Evolutionary conservation across 345 rosid species (phyloP).

Genomic region (Syzygium aqueum): DNA sequence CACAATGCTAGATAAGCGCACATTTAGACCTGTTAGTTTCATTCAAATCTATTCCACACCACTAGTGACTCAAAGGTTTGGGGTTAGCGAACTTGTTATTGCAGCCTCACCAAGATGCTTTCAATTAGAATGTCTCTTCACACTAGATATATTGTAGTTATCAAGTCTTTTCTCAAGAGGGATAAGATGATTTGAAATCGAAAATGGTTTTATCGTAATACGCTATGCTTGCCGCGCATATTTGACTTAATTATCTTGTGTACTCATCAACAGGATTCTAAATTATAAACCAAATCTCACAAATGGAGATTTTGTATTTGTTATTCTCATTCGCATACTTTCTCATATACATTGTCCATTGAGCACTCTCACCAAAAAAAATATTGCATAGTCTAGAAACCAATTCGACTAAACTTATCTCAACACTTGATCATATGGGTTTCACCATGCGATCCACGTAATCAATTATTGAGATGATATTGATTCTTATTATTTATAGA

Average conservation of each 20-base stretch:
- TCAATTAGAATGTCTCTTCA: background rate
- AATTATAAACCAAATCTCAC: background rate
- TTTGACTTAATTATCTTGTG: background rate
- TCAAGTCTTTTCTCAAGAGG: background rate
- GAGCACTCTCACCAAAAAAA: background rate
- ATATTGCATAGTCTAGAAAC: background rate
- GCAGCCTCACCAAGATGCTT: background rate
- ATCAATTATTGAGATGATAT: background rate
- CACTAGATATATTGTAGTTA: background rate
- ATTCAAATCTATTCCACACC: background rate
- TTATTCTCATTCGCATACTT: background rate
- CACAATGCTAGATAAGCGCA: background rate
- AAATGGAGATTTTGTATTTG: background rate
- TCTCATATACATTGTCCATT: fast-evolving
- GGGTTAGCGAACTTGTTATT: background rate
- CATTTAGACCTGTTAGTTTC: background rate
- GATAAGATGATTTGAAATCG: background rate
- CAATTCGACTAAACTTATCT: background rate
- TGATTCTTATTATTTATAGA: background rate
- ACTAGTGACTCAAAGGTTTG: background rate
- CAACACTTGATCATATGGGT: background rate
- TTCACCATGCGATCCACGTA: background rate
- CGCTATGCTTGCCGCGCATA: background rate
- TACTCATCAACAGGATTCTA: background rate
- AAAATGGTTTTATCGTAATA: background rate